Conservation (phyloP, 371 early-diverging fungal genomes). For the Choanephora cucurbitarum region DNA sequence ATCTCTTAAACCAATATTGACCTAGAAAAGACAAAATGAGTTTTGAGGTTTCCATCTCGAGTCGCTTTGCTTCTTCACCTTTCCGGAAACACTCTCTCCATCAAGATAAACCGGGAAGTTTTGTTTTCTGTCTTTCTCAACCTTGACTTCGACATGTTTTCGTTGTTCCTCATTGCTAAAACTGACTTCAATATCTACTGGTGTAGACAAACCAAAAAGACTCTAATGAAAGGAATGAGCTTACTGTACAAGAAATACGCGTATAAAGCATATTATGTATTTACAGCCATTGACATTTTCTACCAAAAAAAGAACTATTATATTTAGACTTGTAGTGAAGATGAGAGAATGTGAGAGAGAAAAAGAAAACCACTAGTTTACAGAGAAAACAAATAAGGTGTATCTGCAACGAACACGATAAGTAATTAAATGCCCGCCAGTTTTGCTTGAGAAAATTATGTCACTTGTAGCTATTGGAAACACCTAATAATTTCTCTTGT, state of each 20-base stretch:
- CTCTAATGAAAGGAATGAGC: slow-evolving; percentile 47
- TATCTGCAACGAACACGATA: too few relatives aligned
- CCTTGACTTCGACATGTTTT: slow-evolving; percentile 80
- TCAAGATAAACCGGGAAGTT: slow-evolving; percentile 95
- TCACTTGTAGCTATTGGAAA: too few relatives aligned
- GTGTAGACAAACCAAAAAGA: slow-evolving; percentile 81
- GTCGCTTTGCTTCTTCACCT: slow-evolving; percentile 55
- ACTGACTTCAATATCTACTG: slow-evolving; percentile 86
- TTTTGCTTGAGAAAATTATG: too few relatives aligned
- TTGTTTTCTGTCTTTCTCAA: slow-evolving; percentile 80
- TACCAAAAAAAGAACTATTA: too few relatives aligned
- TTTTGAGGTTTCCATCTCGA: not conserved
- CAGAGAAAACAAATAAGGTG: too few relatives aligned
- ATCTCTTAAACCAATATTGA: slow-evolving; percentile 84
- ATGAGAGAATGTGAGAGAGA: not conserved
- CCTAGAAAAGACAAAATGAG: slow-evolving; percentile 51
- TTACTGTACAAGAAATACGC: not conserved
- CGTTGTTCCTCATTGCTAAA: slow-evolving; percentile 76
- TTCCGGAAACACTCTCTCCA: slow-evolving; percentile 92
- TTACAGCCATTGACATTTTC: slow-evolving; percentile 47
- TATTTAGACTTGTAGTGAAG: not conserved
- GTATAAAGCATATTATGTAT: not conserved
- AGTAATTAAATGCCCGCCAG: too few relatives aligned
- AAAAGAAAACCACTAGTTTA: not conserved
- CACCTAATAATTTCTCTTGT: too few relatives aligned